Evolutionary conservation across 208 protist species (phyloP), one percentile per base, ranked within the genome.

Genomic region (Trypanosoma vivax): DNA sequence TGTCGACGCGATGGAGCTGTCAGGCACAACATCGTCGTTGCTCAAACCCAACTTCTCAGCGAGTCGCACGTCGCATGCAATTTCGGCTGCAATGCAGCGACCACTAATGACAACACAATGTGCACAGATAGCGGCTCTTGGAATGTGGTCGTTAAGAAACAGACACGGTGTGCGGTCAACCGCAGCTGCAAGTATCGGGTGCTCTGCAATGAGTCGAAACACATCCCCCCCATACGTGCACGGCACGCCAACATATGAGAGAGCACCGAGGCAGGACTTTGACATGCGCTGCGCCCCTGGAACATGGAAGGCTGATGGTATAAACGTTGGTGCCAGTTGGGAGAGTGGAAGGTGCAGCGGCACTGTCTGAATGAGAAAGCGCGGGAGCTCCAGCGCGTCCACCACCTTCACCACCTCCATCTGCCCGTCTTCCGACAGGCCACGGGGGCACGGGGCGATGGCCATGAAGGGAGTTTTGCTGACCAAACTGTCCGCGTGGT

Each of bases 391-490:
- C 33, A 89, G 68, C 31, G 46, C 66, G 53, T 85, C 69, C 9
- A 89, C 71, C 21, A 66, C 50, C 16, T 42, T 27, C 31, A 57
- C 50, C n/a, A 76, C 41, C n/a, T 45, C 50, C 18, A 30, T 25
- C 28, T 50, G 40, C 14, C 66, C 68, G 30, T 73, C 52, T 25
- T 50, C 43, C 16, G 62, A 62, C 14, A 63, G 65, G 1, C 57
- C 28, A 6, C 63, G 62, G 21, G 62, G 70, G 57, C 69, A 89
- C 5, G 76, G 76, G 14, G 81, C 71, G 39, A 89, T 52, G 2
- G 76, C 81, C 6, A 69, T 58, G 43, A 85, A 89, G 1, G 76
- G 76, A 10, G 81, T 85, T 58, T 70, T 67, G 18, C 39, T 52
- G 0, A 70, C 55, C 16, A 89, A 55, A 5, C 28, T 41, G 28